Evolutionary conservation across 2,329 filamentous ascomycete genomes (phyloP).

Genomic region (Tolypocladium amazonense): DNA sequence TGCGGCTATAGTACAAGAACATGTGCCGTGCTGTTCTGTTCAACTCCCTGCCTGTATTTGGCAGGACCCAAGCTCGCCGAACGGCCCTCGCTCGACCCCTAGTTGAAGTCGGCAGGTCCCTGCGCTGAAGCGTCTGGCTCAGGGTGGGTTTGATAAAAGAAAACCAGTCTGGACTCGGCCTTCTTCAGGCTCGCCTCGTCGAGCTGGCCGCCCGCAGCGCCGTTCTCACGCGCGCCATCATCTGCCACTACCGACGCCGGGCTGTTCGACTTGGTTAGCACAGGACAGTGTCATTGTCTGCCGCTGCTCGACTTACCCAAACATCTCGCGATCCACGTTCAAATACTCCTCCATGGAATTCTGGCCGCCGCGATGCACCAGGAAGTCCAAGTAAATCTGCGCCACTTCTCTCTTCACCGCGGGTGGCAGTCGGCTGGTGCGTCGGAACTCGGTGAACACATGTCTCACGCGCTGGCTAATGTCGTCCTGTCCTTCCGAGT

Average conservation of each 20-base stretch:
- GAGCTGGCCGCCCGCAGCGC: conserved; percentile 28
- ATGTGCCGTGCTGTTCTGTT: neutral
- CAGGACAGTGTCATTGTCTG: neutral
- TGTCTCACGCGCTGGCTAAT: conserved; percentile 68
- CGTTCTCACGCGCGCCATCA: conserved; percentile 33
- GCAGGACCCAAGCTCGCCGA: neutral
- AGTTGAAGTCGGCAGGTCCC: conserved; percentile 43
- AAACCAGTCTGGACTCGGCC: conserved; percentile 39
- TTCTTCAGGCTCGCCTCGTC: conserved; percentile 39
- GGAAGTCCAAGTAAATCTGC: conserved; percentile 69
- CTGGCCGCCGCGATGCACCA: conserved; percentile 73
- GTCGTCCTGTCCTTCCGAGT: conserved; percentile 48
- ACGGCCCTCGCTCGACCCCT: conserved; percentile 3
- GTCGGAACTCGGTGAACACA: conserved; percentile 65
- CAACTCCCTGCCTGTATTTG: neutral
- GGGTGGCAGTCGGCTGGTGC: conserved; percentile 59
- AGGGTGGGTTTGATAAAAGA: conserved; percentile 41
- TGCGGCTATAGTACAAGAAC: conserved; percentile 4
- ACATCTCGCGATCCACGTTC: conserved; percentile 72
- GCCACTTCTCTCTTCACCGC: conserved; percentile 64
- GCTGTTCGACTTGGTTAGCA: conserved; percentile 5
- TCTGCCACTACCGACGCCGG: conserved; percentile 10
- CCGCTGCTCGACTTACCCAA: conserved; percentile 49
- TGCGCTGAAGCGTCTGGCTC: conserved; percentile 35
- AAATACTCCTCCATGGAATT: conserved; percentile 81